These are phyloP conservation scores for Anisodus tanguticus DNA, from an alignment of 257 asterid genomes.

Conservation along the genomic window DNA sequence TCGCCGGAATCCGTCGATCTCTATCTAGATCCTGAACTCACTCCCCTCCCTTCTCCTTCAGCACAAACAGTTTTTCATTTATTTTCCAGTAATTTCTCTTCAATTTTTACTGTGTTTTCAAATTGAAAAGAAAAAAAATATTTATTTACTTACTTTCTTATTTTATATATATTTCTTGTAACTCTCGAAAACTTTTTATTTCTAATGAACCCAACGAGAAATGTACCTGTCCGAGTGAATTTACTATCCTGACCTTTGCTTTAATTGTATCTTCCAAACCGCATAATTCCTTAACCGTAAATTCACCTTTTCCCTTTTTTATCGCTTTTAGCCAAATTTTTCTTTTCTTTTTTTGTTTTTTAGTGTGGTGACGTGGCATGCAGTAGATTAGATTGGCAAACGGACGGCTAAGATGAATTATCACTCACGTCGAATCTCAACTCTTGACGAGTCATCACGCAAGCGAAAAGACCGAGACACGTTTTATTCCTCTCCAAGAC, in stretches of 20 bases:
- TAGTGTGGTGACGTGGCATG: constrained; percentile 44
- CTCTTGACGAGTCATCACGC: constrained; percentile 54
- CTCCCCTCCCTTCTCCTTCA: background rate
- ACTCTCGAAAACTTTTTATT: background rate
- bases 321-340: constrained; percentile 12
- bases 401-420: constrained; percentile 65
- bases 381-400: background rate
- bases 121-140: background rate
- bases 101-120: background rate
- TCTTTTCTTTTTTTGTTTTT: constrained; percentile 4
- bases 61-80: background rate
- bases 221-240: background rate
- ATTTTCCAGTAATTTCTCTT: constrained; percentile 24
- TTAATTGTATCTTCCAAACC: constrained; percentile 29
- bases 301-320: constrained; percentile 12
- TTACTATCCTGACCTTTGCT: background rate
- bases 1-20: constrained; percentile 15
- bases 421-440: constrained; percentile 45
- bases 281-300: constrained; percentile 25
- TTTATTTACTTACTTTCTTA: background rate
- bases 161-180: background rate
- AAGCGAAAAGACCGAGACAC: constrained; percentile 66
- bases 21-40: constrained; percentile 27
- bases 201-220: background rate
- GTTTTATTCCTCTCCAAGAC: constrained; percentile 36